Percentiles rank a stretch among this genome's conserved stretches.
These are phyloP conservation scores for Paracoccidioides brasiliensis DNA, from an alignment of 2,329 filamentous ascomycete species.

Conservation along the genomic window DNA sequence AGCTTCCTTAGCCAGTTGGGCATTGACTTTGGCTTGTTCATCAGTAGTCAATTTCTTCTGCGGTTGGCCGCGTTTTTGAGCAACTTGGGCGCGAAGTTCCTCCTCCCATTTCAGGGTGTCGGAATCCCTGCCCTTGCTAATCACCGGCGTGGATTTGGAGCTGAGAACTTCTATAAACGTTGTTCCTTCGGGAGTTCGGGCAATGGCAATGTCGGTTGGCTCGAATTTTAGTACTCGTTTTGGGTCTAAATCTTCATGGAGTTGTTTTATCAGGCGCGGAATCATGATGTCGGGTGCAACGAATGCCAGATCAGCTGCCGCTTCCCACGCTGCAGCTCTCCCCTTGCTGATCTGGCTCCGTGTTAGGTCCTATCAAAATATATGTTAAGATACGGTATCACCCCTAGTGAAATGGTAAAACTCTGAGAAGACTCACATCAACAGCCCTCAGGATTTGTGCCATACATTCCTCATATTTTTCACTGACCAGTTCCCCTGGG, in stretches of 20 bases:
- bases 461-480: slow-evolving; percentile 52
- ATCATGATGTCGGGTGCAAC: slow-evolving; percentile 76
- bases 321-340: slow-evolving; percentile 62
- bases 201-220: slow-evolving; percentile 83
- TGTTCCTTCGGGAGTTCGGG: slow-evolving; percentile 76
- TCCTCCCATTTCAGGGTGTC: slow-evolving; percentile 96
- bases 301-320: slow-evolving; percentile 83
- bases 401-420: not conserved
- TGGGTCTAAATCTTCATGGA: slow-evolving; percentile 60
- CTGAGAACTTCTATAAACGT: slow-evolving; percentile 83
- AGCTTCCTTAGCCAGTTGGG: slow-evolving; percentile 77
- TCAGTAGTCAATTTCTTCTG: slow-evolving; percentile 84
- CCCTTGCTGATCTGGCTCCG: slow-evolving; percentile 24
- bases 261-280: slow-evolving; percentile 58
- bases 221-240: slow-evolving; percentile 59
- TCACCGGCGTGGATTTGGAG: slow-evolving; percentile 58
- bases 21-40: slow-evolving; percentile 78
- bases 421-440: slow-evolving; percentile 38
- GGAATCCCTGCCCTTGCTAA: slow-evolving; percentile 87
- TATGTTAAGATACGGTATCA: slow-evolving; percentile 8
- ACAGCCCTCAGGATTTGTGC: slow-evolving; percentile 48
- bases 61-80: slow-evolving; percentile 75
- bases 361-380: slow-evolving; percentile 18
- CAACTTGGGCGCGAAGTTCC: slow-evolving; percentile 72
- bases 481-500: slow-evolving; percentile 61